Evolutionary conservation across 2,329 filamentous ascomycete genomes (phyloP).

Genomic region (Ophiocordyceps camponoti-floridani): DNA sequence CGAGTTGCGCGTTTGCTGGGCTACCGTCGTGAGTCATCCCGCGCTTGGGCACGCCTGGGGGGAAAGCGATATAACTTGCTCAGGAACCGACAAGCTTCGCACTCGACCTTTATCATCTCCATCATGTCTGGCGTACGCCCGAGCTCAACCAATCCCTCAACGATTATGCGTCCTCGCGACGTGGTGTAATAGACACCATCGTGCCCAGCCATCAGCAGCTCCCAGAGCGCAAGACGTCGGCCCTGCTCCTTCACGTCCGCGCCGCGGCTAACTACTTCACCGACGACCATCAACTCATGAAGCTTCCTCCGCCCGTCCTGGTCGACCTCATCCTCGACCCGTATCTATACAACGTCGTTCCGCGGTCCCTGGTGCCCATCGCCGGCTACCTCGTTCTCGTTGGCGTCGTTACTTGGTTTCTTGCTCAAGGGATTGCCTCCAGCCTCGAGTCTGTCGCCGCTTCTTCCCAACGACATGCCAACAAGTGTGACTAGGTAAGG

Average conservation of each 20-base stretch:
- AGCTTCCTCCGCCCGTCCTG: slow-evolving; percentile 49
- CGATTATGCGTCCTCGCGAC: slow-evolving; percentile 36
- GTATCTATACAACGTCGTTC: slow-evolving; percentile 63
- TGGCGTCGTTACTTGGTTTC: slow-evolving; percentile 26
- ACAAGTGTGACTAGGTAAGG: slow-evolving; percentile 17
- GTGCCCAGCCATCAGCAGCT: background rate
- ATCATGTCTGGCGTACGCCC: slow-evolving; percentile 41
- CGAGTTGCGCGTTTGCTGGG: slow-evolving; percentile 86
- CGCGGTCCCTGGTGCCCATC: slow-evolving; percentile 58
- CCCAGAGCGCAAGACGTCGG: slow-evolving; percentile 20
- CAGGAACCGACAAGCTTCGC: slow-evolving; percentile 77
- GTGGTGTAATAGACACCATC: slow-evolving; percentile 8
- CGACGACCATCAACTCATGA: slow-evolving; percentile 57
- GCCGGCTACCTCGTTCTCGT: slow-evolving; percentile 49
- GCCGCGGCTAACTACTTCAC: slow-evolving; percentile 78
- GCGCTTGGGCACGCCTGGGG: too few species aligned
- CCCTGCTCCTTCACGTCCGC: slow-evolving; percentile 55
- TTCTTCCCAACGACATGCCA: slow-evolving; percentile 9
- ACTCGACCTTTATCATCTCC: slow-evolving; percentile 45
- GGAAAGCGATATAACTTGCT: background rate
- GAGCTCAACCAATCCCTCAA: slow-evolving; percentile 47
- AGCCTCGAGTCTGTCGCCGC: slow-evolving; percentile 11
- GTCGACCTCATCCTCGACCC: slow-evolving; percentile 79
- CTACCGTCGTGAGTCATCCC: slow-evolving; percentile 63
- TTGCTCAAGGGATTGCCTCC: slow-evolving; percentile 17